Conservation (phyloP, 306 rosid genomes). For the Vigna mungo region DNA sequence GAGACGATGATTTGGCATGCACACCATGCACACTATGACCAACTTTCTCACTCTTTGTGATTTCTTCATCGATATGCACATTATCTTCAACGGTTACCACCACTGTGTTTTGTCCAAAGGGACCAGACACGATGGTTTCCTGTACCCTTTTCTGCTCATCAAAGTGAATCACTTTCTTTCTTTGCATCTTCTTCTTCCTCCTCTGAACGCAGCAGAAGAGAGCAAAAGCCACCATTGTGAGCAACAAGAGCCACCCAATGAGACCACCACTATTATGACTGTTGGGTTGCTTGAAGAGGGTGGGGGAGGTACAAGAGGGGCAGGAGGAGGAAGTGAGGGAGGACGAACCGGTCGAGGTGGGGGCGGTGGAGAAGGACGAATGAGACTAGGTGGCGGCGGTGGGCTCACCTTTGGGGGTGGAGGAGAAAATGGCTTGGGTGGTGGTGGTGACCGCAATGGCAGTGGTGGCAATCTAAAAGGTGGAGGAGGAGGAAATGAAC, state of each 20-base stretch:
- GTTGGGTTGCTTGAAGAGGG: too few species aligned
- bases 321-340: too few species aligned
- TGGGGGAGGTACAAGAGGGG: too few species aligned
- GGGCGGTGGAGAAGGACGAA: too few species aligned
- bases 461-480: constrained; percentile 41
- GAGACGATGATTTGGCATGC: constrained; percentile 49
- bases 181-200: constrained; percentile 61
- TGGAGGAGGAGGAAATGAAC: constrained; percentile 36
- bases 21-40: constrained; percentile 54
- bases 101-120: constrained; percentile 56
- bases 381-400: constrained; percentile 42
- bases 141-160: constrained; percentile 66
- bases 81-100: constrained; percentile 72
- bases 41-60: constrained; percentile 48
- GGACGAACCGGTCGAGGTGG: too few species aligned
- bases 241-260: constrained; percentile 53
- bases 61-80: constrained; percentile 59
- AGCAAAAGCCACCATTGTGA: constrained; percentile 67
- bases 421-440: constrained; percentile 28
- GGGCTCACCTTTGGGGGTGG: constrained; percentile 21
- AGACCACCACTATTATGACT: too few species aligned
- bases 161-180: constrained; percentile 57
- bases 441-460: constrained; percentile 31
- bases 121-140: constrained; percentile 64
- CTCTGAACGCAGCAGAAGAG: constrained; percentile 60